Base-by-base conservation (phyloP, 1,284 basidiomycete genomes). In the Moesziomyces sp. region DNA sequence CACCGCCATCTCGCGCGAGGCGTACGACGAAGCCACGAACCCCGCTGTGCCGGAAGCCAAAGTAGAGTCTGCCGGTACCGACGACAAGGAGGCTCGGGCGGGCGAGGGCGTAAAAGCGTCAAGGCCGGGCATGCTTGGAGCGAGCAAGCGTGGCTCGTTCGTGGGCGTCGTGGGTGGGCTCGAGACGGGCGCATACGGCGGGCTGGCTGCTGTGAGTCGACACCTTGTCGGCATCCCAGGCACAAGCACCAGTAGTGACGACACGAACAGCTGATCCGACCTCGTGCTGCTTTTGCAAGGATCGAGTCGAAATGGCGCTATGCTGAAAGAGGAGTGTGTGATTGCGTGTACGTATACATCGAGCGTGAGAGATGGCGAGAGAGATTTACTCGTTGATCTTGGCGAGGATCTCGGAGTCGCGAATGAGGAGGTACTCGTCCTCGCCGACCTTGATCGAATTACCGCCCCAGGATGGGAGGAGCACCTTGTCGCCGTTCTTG, bases 371-470 rank as follows among this genome's bases (percentile, higher is more conserved):
- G 5, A 26, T 23, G 24, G 10, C 35, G 19, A 19, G 18, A 38
- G 5, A 19, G 43, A 14, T 79, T 87, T 89, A 97, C 88, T 97
- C 95, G 86, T 91, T 89, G 84, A 98, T 94, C 88, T 97, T 97
- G 77, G 96, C 96, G 57, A 98, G 89, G 85, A 98, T 97, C 84
- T 98, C 96, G 40, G 90, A 87, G 86, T 98, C 96, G 86, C 92
- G 93, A 90, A 97, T 97, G 67, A 98, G 87, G 87, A 90, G 92
- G 87, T 92, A 99, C 85, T 98, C 96, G 84, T 98, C 95, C 33
- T 99, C 96, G 61, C 94, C 95, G 56, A 99, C 90, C 87, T 98
- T 99, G 87, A 99, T 95, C 19, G 92, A 86, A 85, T 91, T 94
- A 18, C 96, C 96, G 59, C 96, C 96, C 93, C 95, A 99, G 24